Conservation (phyloP, 352 stramenopile genomes). For the Heterotrichella gracilis region DNA sequence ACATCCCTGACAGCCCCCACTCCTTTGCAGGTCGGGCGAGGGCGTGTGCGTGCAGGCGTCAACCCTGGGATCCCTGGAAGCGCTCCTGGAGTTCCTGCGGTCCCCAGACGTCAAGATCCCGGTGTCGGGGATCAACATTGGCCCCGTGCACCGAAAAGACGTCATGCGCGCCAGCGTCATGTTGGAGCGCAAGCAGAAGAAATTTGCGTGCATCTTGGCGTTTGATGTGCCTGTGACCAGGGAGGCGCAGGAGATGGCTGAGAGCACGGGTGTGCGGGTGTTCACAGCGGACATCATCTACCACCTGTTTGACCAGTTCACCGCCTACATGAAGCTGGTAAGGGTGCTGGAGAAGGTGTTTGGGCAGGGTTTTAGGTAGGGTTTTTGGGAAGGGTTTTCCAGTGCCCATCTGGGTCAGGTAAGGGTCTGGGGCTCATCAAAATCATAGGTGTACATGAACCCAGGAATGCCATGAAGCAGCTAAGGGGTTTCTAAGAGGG, state of each 20-base stretch:
- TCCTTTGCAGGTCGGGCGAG: slow-evolving; percentile 62
- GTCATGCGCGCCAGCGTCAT: slow-evolving; percentile 89
- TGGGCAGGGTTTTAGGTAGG: no score
- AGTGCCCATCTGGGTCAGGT: no score
- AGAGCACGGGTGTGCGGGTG: slow-evolving; percentile 50
- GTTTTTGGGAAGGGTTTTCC: no score
- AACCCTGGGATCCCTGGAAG: slow-evolving; percentile 83
- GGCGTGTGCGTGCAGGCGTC: slow-evolving; percentile 93
- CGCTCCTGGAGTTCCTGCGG: slow-evolving; percentile 77
- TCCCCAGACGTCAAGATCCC: slow-evolving; percentile 44
- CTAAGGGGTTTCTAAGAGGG: no score
- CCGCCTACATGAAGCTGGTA: slow-evolving; percentile 64
- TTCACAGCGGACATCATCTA: slow-evolving; percentile 99
- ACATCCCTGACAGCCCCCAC: no score
- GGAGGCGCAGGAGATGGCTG: slow-evolving; percentile 44
- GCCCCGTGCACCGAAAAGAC: slow-evolving; percentile 88
- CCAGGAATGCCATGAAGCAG: no score
- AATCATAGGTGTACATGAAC: no score
- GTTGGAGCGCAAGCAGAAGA: slow-evolving; percentile 64
- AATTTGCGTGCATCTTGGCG: slow-evolving; percentile 63
- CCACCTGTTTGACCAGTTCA: slow-evolving; percentile 96
- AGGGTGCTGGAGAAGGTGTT: no score
- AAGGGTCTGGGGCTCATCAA: no score
- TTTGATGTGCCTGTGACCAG: slow-evolving; percentile 88
- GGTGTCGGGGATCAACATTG: slow-evolving; percentile 54